A percentile compares a stretch with the other conserved stretches of the same genome.
Evolutionary conservation across 495 filamentous ascomycete species (phyloP).

Genomic region (Filosporella fistucella): DNA sequence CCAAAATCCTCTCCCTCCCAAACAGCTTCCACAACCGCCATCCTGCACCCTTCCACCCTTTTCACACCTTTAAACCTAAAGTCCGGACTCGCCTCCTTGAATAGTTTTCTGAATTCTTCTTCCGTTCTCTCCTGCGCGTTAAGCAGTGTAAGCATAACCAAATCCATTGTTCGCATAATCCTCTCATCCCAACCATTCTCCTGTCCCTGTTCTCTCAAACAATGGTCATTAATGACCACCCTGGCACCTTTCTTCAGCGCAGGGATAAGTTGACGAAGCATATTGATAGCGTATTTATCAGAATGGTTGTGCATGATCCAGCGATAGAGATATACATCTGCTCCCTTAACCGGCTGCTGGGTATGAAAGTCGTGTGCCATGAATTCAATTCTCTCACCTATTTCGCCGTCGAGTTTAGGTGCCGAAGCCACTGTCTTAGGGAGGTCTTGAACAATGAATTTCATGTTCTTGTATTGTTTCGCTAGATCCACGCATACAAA

Average conservation of each 20-base stretch:
- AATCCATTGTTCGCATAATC: constrained; percentile 48
- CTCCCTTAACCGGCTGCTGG: constrained; percentile 45
- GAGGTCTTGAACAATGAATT: constrained; percentile 56
- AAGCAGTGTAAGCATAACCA: constrained; percentile 48
- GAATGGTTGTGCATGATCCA: constrained; percentile 58
- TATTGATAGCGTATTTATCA: constrained; percentile 49
- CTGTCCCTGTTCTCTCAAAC: constrained; percentile 36
- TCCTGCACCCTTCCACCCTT: constrained; percentile 34
- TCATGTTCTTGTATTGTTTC: constrained; percentile 36
- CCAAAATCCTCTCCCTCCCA: constrained; percentile 33
- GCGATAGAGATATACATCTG: constrained; percentile 53
- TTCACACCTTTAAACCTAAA: constrained; percentile 31
- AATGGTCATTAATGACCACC: constrained; percentile 49
- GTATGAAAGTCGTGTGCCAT: constrained; percentile 50
- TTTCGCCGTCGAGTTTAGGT: constrained; percentile 32
- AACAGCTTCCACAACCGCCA: constrained; percentile 47
- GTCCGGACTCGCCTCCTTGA: constrained; percentile 38
- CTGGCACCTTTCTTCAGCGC: constrained; percentile 49
- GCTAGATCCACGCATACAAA: constrained; percentile 48
- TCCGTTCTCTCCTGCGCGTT: constrained; percentile 51
- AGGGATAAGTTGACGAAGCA: constrained; percentile 47
- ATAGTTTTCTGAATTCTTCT: constrained; percentile 42
- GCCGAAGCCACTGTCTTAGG: constrained; percentile 39
- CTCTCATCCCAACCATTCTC: constrained; percentile 43
- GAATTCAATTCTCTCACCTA: constrained; percentile 38